A percentile compares a stretch with the other conserved stretches of the same genome.
These are phyloP conservation scores for Lablab purpureus DNA, from an alignment of 306 rosid genomes.

Conservation along the genomic window DNA sequence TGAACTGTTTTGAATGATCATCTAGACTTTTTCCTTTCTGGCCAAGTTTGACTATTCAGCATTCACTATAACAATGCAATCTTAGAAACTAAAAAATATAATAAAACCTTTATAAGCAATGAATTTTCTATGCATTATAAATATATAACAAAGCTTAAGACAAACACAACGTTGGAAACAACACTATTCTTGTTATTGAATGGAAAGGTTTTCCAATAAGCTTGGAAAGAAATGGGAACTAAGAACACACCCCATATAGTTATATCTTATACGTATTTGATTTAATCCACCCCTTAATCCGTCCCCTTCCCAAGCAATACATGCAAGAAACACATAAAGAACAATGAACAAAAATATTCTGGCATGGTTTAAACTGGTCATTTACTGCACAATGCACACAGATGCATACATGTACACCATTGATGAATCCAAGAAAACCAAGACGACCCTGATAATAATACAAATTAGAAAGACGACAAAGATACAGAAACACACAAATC, in stretches of 20 bases:
- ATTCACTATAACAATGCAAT: not conserved
- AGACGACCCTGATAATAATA: not conserved
- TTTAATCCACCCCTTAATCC: not conserved
- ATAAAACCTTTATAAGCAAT: constrained; percentile 17
- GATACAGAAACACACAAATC: not conserved
- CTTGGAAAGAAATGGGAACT: not conserved
- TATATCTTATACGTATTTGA: not conserved
- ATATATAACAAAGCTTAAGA: constrained; percentile 1
- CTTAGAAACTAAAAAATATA: not conserved
- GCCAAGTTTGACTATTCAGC: not conserved
- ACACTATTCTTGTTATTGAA: not conserved
- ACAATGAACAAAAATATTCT: not conserved
- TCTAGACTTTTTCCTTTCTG: constrained; percentile 6
- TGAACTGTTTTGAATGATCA: constrained; percentile 12
- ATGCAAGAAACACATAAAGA: constrained; percentile 1
- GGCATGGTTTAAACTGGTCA: not conserved
- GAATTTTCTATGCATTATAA: not conserved
- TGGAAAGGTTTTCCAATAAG: constrained; percentile 20
- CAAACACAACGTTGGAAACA: constrained; percentile 11
- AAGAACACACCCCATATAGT: not conserved
- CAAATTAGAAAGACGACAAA: not conserved
- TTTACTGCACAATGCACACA: not conserved
- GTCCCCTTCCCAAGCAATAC: not conserved
- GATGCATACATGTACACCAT: not conserved
- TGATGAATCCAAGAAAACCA: constrained; percentile 23